phyloP scores from a whole-genome alignment of 352 stramenopile species.

The Phytophthora foliorum region DNA sequence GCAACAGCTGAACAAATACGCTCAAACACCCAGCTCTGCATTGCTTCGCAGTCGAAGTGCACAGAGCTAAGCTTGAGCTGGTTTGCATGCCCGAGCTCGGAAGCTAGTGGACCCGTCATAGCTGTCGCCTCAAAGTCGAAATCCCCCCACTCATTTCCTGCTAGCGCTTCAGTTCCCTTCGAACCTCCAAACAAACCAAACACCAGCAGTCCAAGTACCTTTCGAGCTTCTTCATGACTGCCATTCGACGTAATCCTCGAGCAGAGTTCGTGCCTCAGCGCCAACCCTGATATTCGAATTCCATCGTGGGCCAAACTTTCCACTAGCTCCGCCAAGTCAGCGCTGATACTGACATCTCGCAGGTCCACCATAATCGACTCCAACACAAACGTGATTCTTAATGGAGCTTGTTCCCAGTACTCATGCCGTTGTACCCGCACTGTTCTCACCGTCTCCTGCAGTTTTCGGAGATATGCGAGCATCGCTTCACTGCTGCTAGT shows the following conservation, averaged over 20 bases:
- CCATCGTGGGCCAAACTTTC: constrained; percentile 29
- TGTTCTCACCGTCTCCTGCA: constrained; percentile 22
- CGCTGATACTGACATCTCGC: constrained; percentile 18
- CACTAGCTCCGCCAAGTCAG: constrained; percentile 24
- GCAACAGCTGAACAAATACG: constrained; percentile 36
- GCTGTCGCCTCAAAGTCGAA: constrained; percentile 24
- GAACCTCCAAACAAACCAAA: constrained; percentile 31
- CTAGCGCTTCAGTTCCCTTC: constrained; percentile 3
- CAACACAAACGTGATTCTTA: constrained; percentile 36
- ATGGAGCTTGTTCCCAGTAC: not conserved
- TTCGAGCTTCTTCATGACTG: constrained; percentile 15
- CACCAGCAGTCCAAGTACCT: constrained; percentile 18
- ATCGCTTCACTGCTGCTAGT: constrained; percentile 16
- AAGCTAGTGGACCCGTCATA: constrained; percentile 31
- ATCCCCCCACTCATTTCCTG: constrained; percentile 3
- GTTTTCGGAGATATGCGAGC: constrained; percentile 23
- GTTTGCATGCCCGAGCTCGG: constrained; percentile 20
- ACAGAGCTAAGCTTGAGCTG: constrained; percentile 20
- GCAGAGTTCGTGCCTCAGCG: constrained; percentile 25
- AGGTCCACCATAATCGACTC: constrained; percentile 32
- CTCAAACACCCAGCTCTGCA: constrained; percentile 38
- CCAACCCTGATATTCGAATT: constrained; percentile 26
- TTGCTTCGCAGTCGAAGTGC: constrained; percentile 37
- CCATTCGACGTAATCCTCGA: constrained; percentile 16
- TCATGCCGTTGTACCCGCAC: constrained; percentile 26